Conservation (phyloP, 2,329 filamentous ascomycete species). For the Cytospora piceae region DNA sequence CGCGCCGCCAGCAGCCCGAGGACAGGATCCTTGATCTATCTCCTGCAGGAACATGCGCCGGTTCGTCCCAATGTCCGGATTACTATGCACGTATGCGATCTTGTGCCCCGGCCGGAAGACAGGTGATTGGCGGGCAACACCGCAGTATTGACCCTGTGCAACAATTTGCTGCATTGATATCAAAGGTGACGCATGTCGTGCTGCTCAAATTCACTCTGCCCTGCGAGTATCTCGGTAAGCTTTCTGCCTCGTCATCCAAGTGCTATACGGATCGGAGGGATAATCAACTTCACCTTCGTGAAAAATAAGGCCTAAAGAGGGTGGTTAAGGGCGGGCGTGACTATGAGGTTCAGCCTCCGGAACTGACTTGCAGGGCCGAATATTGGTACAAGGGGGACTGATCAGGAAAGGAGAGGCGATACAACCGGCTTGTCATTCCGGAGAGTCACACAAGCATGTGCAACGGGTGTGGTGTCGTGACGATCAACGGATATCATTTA, state of each 20-base stretch:
- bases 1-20: constrained; percentile 1
- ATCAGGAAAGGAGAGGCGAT: neutral
- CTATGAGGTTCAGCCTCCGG: neutral
- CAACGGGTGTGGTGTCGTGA: neutral
- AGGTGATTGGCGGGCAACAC: neutral
- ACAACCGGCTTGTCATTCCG: neutral
- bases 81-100: constrained; percentile 10
- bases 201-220: neutral
- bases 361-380: neutral
- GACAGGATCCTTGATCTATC: constrained; percentile 2
- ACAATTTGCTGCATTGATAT: neutral
- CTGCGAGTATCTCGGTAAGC: neutral
- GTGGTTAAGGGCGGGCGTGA: neutral
- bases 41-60: constrained; percentile 7
- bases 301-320: neutral
- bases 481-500: neutral
- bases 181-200: neutral
- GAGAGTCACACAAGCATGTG: neutral
- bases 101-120: constrained; percentile 1
- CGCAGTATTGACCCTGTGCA: neutral
- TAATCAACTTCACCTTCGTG: neutral
- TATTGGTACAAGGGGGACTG: neutral
- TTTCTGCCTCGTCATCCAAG: neutral
- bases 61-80: constrained; percentile 13
- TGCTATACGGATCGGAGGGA: neutral